Evolutionary conservation across 192 early-diverging fungal genomes (phyloP).

Genomic region (Lunasporangiospora selenospora): DNA sequence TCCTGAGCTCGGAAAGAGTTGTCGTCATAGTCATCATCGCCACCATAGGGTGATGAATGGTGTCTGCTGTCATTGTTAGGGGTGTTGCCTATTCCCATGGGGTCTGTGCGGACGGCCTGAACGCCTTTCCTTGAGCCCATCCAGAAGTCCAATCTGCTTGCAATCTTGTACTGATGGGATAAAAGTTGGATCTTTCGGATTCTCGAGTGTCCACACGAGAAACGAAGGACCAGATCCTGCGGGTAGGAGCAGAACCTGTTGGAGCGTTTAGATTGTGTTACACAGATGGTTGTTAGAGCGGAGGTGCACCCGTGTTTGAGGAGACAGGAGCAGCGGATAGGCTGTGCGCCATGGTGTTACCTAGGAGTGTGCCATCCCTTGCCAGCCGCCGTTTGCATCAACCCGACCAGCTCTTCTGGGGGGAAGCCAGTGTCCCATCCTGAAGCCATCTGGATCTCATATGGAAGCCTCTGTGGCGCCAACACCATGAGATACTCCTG

Average conservation of each 20-base stretch:
- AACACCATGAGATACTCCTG: constrained; percentile 47
- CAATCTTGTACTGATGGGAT: constrained; percentile 82
- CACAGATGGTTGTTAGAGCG: too few species aligned
- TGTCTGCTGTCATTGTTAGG: background rate
- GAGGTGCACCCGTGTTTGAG: too few species aligned
- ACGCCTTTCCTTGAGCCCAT: constrained; percentile 56
- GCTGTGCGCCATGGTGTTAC: constrained; percentile 40
- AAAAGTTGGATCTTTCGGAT: constrained; percentile 74
- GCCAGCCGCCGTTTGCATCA: constrained; percentile 34
- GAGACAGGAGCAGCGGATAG: too few species aligned
- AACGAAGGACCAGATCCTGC: constrained; percentile 68
- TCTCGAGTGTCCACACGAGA: constrained; percentile 59
- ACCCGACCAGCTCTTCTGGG: constrained; percentile 49
- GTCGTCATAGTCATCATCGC: constrained; percentile 4
- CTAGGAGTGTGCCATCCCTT: constrained; percentile 60
- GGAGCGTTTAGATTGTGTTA: background rate
- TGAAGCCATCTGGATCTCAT: constrained; percentile 48
- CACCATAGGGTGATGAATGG: background rate
- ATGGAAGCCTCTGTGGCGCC: constrained; percentile 34
- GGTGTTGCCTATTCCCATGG: constrained; percentile 9
- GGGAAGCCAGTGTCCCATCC: constrained; percentile 52
- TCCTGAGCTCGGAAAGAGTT: background rate
- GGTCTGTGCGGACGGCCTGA: constrained; percentile 22
- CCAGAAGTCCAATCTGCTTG: constrained; percentile 74
- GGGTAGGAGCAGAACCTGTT: constrained; percentile 74